Conservation (phyloP, 257 asterid species). For the Jacaranda mimosifolia region DNA sequence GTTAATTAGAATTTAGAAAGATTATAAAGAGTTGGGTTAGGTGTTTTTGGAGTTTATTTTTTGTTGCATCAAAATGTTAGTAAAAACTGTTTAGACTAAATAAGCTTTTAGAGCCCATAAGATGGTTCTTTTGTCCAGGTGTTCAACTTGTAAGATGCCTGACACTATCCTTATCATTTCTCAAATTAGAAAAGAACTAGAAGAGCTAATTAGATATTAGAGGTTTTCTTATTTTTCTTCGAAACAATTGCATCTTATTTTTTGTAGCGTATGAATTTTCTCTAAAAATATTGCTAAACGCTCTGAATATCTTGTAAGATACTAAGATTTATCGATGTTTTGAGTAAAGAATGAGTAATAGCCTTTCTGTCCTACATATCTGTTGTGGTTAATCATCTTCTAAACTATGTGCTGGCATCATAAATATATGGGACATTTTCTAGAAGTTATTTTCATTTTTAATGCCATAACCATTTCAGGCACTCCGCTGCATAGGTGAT, state of each 20-base stretch:
- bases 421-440: conserved; percentile 3
- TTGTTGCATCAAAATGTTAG: not conserved
- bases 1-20: not conserved
- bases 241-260: conserved; percentile 6
- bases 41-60: not conserved
- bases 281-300: not conserved
- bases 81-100: not conserved
- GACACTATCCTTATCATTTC: not conserved
- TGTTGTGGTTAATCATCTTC: conserved; percentile 8
- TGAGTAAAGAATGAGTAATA: not conserved
- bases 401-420: conserved; percentile 4
- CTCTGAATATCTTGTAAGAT: not conserved
- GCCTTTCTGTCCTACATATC: not conserved
- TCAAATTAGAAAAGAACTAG: conserved; percentile 4
- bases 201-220: conserved; percentile 11
- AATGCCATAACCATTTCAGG: conserved; percentile 55
- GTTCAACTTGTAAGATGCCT: not conserved
- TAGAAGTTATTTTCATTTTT: conserved; percentile 17
- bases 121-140: not conserved
- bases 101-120: conserved; percentile 1
- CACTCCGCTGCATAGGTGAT: conserved; percentile 87
- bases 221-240: not conserved
- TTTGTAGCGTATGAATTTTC: conserved; percentile 22
- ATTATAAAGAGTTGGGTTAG: not conserved
- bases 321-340: not conserved